These are phyloP conservation scores for Epichloe hybrida DNA, from an alignment of 2,329 filamentous ascomycete species.

Conservation along the genomic window DNA sequence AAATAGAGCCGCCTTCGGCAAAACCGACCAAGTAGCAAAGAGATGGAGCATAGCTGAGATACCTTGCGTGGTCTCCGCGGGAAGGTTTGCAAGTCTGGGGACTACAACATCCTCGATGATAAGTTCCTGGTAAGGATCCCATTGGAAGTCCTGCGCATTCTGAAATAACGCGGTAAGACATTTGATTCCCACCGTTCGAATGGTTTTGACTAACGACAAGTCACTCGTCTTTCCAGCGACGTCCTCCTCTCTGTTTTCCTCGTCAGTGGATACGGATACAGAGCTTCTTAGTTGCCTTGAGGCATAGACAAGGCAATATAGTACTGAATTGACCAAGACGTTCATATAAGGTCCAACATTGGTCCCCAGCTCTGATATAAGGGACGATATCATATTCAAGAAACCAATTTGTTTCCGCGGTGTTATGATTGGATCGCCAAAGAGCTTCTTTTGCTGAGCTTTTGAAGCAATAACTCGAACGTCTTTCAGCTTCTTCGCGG, in stretches of 20 bases:
- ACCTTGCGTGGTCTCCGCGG: slow-evolving; percentile 77
- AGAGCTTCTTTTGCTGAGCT: slow-evolving; percentile 33
- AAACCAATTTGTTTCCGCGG: slow-evolving; percentile 78
- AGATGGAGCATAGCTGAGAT: slow-evolving; percentile 72
- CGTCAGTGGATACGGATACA: slow-evolving; percentile 15
- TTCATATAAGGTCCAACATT: slow-evolving; percentile 55
- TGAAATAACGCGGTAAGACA: slow-evolving; percentile 69
- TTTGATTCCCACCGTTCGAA: slow-evolving; percentile 64
- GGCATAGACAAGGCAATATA: slow-evolving; percentile 68
- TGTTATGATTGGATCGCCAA: slow-evolving; percentile 47
- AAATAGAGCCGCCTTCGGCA: slow-evolving; percentile 52
- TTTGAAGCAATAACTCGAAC: slow-evolving; percentile 43
- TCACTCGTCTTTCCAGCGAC: slow-evolving; percentile 30
- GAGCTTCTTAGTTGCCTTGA: slow-evolving; percentile 43
- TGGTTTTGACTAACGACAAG: slow-evolving; percentile 48
- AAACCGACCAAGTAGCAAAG: slow-evolving; percentile 66
- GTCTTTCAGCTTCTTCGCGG: slow-evolving; percentile 55
- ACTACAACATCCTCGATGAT: slow-evolving; percentile 66
- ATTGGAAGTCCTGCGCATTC: slow-evolving; percentile 56
- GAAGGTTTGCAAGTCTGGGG: slow-evolving; percentile 66
- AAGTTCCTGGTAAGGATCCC: slow-evolving; percentile 54
- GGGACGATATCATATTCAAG: slow-evolving; percentile 77
- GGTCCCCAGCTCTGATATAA: slow-evolving; percentile 72
- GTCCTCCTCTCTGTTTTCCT: slow-evolving; percentile 23
- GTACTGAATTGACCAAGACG: slow-evolving; percentile 58